Base-by-base conservation (phyloP, 2,329 filamentous ascomycete species). In the Alternaria burnsii region DNA sequence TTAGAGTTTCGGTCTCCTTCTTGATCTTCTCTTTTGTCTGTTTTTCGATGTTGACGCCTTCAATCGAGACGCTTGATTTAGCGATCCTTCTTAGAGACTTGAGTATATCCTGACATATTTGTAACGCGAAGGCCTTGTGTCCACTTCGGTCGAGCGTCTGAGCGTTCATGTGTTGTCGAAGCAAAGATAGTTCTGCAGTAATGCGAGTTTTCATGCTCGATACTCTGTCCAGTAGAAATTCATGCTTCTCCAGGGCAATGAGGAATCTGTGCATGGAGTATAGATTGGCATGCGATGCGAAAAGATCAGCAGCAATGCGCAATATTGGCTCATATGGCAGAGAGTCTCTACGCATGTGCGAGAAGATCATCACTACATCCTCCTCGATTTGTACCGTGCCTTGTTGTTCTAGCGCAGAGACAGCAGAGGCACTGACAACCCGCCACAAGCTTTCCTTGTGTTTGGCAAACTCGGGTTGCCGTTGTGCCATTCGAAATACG, bases 271-370 rank as follows among this genome's bases (percentile, higher is more conserved):
- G 41, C 10, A 67, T 50, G 11, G 53, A 55, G n/a, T 52, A 47
- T 16, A 66, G 43, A 20, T 58, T 46, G 22, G 55, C 59, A 53
- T 61, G 41, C 12, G 50, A 42, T 38, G 59, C 24, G 6, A 69
- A 34, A 7, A 62, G 41, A 20, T 64, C 50, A 20, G 63, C 30
- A 20, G 59, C 59, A 9, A 65, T 42, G 24, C 66, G 58, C 18
- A 65, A 40, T 12, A 71, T 52, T 9, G 59, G 56, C 28, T 63
- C 59, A 26, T 65, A 71, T 5, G 65, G 69, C 14, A 71, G 28
- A 22, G 52, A 61, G 4, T 7, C 41, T 46, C 52, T 43, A 4
- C 58, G 44, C 48, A 74, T 61, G 22, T 48, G 47, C 12, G 46
- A 34, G n/a, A 72, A 55, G 41, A 71, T 43, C 12, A 52, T 47